Base-by-base conservation (phyloP, 257 asterid genomes). In the Gentiana macrophylla region DNA sequence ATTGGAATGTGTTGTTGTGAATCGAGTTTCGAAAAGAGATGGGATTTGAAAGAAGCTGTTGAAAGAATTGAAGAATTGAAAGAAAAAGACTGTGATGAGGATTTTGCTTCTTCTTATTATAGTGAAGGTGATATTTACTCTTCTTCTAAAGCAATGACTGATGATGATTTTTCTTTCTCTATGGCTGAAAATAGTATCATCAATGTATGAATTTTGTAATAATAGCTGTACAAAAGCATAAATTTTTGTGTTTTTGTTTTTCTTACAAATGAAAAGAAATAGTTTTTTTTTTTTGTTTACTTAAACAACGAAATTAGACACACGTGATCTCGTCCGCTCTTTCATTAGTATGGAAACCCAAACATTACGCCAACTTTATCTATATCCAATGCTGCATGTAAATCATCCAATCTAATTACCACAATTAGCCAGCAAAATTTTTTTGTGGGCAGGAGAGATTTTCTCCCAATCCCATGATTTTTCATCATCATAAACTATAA, bases 1-100 rank as follows among this genome's bases (percentile, higher is more conserved):
- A 86, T 86, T 11, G 95, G 89, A 6, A 74, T 86, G 85, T 72
- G 85, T 46, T 83, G 95, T 45, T 83, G 89, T 57, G 89, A 83
- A 56, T 44, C 67, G 77, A 65, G 44, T 53, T 76, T 72, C 56
- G 85, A 69, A 50, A 72, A 50, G 66, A 73, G 93, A 65, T 77
- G 84, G 79, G 82, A 66, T 35, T 56, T 85, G 55, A 54, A 32
- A 12, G 79, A 70, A 59, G 92, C 85, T 8, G 64, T 66, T 2
- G 80, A 74, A 61, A 78, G 50, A 52, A 78, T 85, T 55, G 82
- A 74, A 66, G 81, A 70, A 70, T 41, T 80, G 69, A 74, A 60
- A 68, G 86, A 74, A 15, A 72, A 62, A 55, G 92, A 78, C 38
- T 36, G 37, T 52, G 76, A 67, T 34, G 81, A 73, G 2, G 77